These are phyloP conservation scores for Talaromyces funiculosus DNA, from an alignment of 2,329 filamentous ascomycete species.

Conservation along the genomic window DNA sequence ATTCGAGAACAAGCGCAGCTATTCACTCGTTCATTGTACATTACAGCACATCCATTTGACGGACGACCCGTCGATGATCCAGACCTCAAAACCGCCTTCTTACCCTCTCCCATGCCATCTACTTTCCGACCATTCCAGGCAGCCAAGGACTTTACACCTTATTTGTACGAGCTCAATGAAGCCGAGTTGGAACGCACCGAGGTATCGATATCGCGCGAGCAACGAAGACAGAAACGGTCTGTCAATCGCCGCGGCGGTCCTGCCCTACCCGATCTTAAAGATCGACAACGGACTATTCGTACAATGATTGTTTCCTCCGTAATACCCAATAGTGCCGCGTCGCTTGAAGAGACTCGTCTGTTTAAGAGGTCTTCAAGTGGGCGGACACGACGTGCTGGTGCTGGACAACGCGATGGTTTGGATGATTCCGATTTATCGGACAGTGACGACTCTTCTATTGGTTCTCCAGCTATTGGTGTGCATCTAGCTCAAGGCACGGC, in stretches of 20 bases:
- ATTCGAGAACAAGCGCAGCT: conserved; percentile 94
- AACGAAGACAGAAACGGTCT: conserved; percentile 88
- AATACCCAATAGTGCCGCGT: conserved; percentile 75
- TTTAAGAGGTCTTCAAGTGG: conserved; percentile 70
- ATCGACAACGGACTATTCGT: conserved; percentile 85
- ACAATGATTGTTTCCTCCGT: conserved; percentile 90
- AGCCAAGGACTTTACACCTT: conserved; percentile 89
- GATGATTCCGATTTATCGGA: conserved; percentile 88
- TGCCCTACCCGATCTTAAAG: conserved; percentile 89
- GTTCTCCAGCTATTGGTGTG: conserved; percentile 75
- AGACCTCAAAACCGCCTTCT: conserved; percentile 77
- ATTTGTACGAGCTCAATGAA: conserved; percentile 89
- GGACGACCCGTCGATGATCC: conserved; percentile 88
- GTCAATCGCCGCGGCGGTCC: conserved; percentile 91
- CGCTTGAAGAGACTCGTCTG: conserved; percentile 76
- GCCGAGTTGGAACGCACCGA: conserved; percentile 85
- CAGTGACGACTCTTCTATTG: conserved; percentile 78
- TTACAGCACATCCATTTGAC: conserved; percentile 90
- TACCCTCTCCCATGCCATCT: conserved; percentile 73
- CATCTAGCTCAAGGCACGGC: conserved; percentile 66
- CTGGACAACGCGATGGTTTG: conserved; percentile 52
- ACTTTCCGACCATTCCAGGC: conserved; percentile 88
- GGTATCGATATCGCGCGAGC: conserved; percentile 86
- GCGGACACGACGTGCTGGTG: conserved; percentile 52
- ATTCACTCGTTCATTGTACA: conserved; percentile 88